A percentile compares a stretch with the other conserved stretches of the same genome.
Evolutionary conservation across 257 asterid species (phyloP).

Genomic region (Leptodermis oblonga): DNA sequence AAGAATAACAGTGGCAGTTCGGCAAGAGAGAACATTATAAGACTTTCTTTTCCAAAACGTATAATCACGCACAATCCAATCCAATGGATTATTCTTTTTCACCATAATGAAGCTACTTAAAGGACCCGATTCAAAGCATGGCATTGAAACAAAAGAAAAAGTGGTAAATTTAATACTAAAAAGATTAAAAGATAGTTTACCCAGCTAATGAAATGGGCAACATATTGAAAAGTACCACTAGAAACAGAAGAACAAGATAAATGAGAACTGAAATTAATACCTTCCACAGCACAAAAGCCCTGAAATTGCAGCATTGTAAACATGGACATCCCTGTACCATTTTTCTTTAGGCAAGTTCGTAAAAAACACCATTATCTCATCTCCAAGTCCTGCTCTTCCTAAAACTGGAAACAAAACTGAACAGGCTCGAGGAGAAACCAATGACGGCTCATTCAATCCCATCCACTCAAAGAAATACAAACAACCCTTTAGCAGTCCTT

Average conservation of each 20-base stretch:
- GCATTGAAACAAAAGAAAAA: background rate
- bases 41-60: background rate
- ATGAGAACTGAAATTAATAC: constrained; percentile 26
- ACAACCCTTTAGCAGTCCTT: constrained; percentile 52
- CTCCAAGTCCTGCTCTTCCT: constrained; percentile 70
- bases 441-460: constrained; percentile 65
- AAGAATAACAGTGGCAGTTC: background rate
- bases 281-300: constrained; percentile 67
- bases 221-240: background rate
- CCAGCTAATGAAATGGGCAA: background rate
- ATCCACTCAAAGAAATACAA: constrained; percentile 93
- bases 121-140: background rate
- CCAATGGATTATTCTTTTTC: background rate
- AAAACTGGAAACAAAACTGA: constrained; percentile 58
- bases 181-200: background rate
- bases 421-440: constrained; percentile 72
- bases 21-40: background rate
- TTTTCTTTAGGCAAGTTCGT: constrained; percentile 57
- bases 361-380: constrained; percentile 54
- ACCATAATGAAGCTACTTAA: background rate
- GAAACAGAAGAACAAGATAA: constrained; percentile 2
- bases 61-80: background rate
- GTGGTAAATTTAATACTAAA: too few species aligned
- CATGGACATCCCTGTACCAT: constrained; percentile 58
- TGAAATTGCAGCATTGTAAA: constrained; percentile 77